Conservation (phyloP, 2,329 filamentous ascomycete genomes). For the Scedosporium aurantiacum region DNA sequence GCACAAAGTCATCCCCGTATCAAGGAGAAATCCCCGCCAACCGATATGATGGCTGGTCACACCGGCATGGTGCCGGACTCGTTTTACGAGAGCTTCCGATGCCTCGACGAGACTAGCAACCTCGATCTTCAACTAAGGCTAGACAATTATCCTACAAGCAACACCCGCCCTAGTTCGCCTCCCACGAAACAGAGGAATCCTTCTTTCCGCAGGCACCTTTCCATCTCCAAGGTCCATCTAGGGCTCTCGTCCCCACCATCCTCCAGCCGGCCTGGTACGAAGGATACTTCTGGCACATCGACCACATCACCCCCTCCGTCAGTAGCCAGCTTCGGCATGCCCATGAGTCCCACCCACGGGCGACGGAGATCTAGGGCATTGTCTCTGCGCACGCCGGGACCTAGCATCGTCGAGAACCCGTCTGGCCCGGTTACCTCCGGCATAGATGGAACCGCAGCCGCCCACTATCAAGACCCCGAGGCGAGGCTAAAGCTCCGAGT, state of each 20-base stretch:
- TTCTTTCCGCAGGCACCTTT: conserved; percentile 61
- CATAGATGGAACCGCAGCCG: conserved; percentile 57
- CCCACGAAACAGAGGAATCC: conserved; percentile 19
- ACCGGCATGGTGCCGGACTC: conserved; percentile 33
- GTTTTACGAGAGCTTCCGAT: conserved; percentile 58
- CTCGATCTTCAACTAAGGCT: conserved; percentile 56
- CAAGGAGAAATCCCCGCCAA: conserved; percentile 12
- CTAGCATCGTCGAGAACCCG: conserved; percentile 3
- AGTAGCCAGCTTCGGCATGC: conserved; percentile 15
- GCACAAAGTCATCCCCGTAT: conserved; percentile 18
- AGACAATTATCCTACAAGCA: conserved; percentile 49
- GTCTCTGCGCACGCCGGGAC: conserved; percentile 38
- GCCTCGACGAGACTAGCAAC: conserved; percentile 63
- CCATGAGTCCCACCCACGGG: conserved; percentile 21
- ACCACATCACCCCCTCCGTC: conserved; percentile 13
- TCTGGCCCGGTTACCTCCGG: conserved; percentile 14
- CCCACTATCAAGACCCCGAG: conserved; percentile 84
- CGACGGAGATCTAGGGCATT: conserved; percentile 44
- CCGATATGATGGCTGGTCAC: conserved; percentile 10
- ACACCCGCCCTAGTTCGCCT: conserved; percentile 16
- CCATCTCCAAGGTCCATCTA: conserved; percentile 56
- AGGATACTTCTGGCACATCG: conserved; percentile 24
- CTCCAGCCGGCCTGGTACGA: conserved; percentile 34
- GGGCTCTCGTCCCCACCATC: conserved; percentile 39
- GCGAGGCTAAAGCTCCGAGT: conserved; percentile 75